Conservation (phyloP, 2,329 filamentous ascomycete genomes). For the Cercospora nicotianae region DNA sequence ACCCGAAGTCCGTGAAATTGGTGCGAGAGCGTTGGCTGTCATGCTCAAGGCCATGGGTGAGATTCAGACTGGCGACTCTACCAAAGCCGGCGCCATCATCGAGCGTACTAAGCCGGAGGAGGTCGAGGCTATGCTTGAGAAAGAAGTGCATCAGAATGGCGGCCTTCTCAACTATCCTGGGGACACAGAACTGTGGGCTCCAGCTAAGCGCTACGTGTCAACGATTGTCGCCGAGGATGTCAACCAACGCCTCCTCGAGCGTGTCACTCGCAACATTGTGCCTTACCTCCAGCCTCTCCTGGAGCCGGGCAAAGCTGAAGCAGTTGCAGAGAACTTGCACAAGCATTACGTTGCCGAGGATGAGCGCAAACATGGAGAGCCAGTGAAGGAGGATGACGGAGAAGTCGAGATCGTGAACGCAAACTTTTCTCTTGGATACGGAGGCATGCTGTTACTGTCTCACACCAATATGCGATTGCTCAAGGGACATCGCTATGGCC, state of each 20-base stretch:
- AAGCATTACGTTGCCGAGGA: conserved; percentile 80
- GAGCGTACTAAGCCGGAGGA: conserved; percentile 70
- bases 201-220: conserved; percentile 71
- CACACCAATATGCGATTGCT: conserved; percentile 93
- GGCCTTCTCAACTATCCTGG: conserved; percentile 63
- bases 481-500: conserved; percentile 95
- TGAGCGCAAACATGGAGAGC: conserved; percentile 79
- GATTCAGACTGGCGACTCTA: conserved; percentile 48
- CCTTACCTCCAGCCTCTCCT: conserved; percentile 77
- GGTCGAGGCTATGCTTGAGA: conserved; percentile 71
- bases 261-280: conserved; percentile 66
- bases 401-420: conserved; percentile 97
- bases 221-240: conserved; percentile 85
- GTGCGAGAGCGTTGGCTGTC: conserved; percentile 74
- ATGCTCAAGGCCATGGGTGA: conserved; percentile 91
- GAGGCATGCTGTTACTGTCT: conserved; percentile 92
- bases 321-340: conserved; percentile 72
- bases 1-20: conserved; percentile 90
- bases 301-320: conserved; percentile 60
- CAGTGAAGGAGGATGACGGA: conserved; percentile 83
- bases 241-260: conserved; percentile 74
- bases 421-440: conserved; percentile 94
- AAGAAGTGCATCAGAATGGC: conserved; percentile 69
- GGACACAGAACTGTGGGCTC: conserved; percentile 61
- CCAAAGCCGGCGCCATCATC: conserved; percentile 56